Evolutionary conservation across 306 rosid genomes (phyloP), one percentile per base, ranked within the genome.

Genomic region (Fragaria iinumae): DNA sequence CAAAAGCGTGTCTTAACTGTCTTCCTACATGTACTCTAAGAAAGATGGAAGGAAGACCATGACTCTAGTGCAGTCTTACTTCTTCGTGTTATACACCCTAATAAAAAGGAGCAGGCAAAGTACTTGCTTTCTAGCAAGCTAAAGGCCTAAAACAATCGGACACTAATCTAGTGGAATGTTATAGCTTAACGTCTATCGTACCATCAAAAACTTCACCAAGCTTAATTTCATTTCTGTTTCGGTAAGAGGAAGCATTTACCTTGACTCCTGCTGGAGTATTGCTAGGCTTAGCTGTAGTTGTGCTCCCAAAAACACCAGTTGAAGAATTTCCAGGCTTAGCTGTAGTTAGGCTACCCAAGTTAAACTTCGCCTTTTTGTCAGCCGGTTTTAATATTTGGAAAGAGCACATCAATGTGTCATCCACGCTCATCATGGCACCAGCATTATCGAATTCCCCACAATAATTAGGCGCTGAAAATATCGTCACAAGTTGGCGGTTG

Each of bases 391-490:
- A 82, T 83, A 94, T 91, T 90, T 94, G 98, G 84, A 94, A 94
- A 62, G 98, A 94, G 81, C 98, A 94, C 98, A 94, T 94, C 21
- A 94, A 87, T 20, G 96, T 90, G 69, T 91, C 97, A 55, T 93
- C 98, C 80, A 91, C 98, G 49, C 98, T 93, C 98, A 93, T 94
- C 98, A 94, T 94, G 50, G 98, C 98, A 47, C 98, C 98, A 25
- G 98, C 97, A 82, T 94, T 94, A 83, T 91, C 95, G 71, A 91
- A 91, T 70, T 94, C 97, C 76, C 98, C 98, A 84, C 96, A 94
- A 79, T 94, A 94, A 86, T 94, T 94, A 59, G 98, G 97, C 14
- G 97, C 98, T 20, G 98, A 94, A 86, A 94, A 91, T 86, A 91
- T 86, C 8, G 98, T 94, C 76, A 94, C 98, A 32, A 94, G 96